Conservation (phyloP, 2,329 filamentous ascomycete genomes). For the Fusarium ambrosium region DNA sequence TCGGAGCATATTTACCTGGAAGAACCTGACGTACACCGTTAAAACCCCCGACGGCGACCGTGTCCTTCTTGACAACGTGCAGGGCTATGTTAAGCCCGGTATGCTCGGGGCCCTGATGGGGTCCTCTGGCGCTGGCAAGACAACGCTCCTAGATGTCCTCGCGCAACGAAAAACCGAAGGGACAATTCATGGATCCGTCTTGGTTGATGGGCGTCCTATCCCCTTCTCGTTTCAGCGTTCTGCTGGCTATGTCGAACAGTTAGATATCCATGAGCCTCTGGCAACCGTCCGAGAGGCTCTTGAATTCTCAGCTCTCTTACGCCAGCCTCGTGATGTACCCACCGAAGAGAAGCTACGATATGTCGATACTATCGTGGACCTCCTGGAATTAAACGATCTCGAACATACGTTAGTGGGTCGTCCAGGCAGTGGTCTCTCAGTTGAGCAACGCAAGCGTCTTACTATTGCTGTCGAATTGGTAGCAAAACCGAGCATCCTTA, state of each 20-base stretch:
- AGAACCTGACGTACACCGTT: conserved; percentile 79
- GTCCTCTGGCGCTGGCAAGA: conserved; percentile 85
- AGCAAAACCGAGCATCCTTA: conserved; percentile 63
- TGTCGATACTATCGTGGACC: neutral
- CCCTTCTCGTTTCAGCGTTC: conserved; percentile 87
- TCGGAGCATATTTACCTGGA: conserved; percentile 73
- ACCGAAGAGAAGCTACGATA: neutral
- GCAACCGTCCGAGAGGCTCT: conserved; percentile 79
- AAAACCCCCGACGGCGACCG: conserved; percentile 73
- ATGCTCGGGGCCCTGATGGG: conserved; percentile 78
- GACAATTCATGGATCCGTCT: conserved; percentile 85
- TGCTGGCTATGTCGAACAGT: conserved; percentile 90
- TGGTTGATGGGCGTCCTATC: conserved; percentile 70
- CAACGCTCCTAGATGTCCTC: conserved; percentile 84
- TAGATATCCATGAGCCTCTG: conserved; percentile 85
- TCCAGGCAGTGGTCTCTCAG: neutral
- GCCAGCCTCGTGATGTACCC: neutral
- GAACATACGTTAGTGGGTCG: neutral
- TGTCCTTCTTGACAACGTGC: conserved; percentile 75
- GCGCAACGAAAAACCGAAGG: conserved; percentile 88
- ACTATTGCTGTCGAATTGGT: conserved; percentile 70
- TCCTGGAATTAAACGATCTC: neutral
- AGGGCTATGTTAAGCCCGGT: conserved; percentile 80
- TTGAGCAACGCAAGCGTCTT: conserved; percentile 59
- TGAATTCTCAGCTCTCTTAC: neutral